phyloP scores from a whole-genome alignment of 192 early-diverging fungal species.

The Podila horticola region DNA sequence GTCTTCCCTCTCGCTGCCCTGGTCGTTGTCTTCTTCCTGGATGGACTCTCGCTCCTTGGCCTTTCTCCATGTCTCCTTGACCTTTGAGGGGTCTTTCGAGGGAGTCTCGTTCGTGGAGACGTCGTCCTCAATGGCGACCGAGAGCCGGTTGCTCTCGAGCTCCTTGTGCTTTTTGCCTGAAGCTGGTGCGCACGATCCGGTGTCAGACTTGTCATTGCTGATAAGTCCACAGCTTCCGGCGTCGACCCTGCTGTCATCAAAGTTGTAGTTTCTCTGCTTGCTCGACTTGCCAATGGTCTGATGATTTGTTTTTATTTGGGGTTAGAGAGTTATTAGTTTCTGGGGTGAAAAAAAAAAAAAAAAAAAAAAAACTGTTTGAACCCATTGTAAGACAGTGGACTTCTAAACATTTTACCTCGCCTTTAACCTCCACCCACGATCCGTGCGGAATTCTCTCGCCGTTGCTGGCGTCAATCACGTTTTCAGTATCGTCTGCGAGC shows the following conservation, averaged over 20 bases:
- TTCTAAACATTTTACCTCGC: too few species aligned
- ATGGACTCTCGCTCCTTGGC: constrained; percentile 10
- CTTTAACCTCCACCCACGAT: not conserved
- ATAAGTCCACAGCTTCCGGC: not conserved
- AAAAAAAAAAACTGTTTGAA: too few species aligned
- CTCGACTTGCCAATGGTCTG: constrained; percentile 1
- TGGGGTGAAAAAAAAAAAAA: too few species aligned
- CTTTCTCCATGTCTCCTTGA: not conserved
- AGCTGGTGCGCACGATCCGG: not conserved
- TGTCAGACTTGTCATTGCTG: not conserved
- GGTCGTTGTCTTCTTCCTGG: constrained; percentile 30
- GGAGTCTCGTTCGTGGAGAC: not conserved
- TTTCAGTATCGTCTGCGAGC: constrained; percentile 11
- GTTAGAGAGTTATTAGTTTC: too few species aligned
- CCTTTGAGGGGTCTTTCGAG: not conserved
- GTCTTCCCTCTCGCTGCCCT: constrained; percentile 15
- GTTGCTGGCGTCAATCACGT: constrained; percentile 6
- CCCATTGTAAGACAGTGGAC: too few species aligned
- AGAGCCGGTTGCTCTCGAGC: too few species aligned
- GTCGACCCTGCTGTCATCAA: not conserved
- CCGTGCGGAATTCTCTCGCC: not conserved
- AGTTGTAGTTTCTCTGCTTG: constrained; percentile 1
- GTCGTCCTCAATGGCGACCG: too few species aligned
- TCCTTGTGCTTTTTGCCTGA: not conserved
- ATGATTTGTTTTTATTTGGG: too few species aligned